Base-by-base conservation (phyloP, 768 basidiomycete species). In the Boletus reticuloceps region DNA sequence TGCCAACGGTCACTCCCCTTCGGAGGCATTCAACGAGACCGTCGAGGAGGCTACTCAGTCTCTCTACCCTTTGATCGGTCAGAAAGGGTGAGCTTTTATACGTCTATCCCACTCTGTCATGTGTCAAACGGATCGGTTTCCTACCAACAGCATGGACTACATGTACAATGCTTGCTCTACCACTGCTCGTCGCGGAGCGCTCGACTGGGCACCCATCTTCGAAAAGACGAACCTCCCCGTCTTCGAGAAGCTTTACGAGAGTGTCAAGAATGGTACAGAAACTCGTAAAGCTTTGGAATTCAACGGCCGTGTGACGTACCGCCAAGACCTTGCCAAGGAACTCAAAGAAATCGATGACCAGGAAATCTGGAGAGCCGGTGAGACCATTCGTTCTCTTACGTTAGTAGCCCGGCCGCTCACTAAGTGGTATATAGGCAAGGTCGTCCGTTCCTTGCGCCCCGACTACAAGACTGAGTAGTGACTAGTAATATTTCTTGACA, bases 41-140 rank as follows among this genome's bases (percentile, higher is more conserved):
- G 97, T 98, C 58, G 97, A 98, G 76, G 97, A 98, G 78, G 97
- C 97, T n/a, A 98, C 96, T 41, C 95, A 99, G 71, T 96, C 94
- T 38, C 85, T 99, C 60, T 98, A 92, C 81, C 97, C 97, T 56
- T 75, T 99, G 73, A 94, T 99, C 67, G 97, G 96, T 62, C 82
- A 88, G 68, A 89, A 97, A 72, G 94, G 94, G 88, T 91, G 72
- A 52, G 85, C 69, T 8, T 51, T 34, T 7, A 16, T 36, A 19
- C 25, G 1, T 27, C 6, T 17, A 19, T 36, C 17, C 11, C 12
- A 42, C 17, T 29, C 42, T 48, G 36, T 17, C 31, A 54, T 25
- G 8, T 49, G 22, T 39, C 32, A 50, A 37, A 6, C 47, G 10
- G 32, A n/a, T 43, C 7, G 32, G 43, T 29, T 56, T 34, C 51